Conservation (phyloP, 1,284 basidiomycete genomes). For the Trametes versicolor region DNA sequence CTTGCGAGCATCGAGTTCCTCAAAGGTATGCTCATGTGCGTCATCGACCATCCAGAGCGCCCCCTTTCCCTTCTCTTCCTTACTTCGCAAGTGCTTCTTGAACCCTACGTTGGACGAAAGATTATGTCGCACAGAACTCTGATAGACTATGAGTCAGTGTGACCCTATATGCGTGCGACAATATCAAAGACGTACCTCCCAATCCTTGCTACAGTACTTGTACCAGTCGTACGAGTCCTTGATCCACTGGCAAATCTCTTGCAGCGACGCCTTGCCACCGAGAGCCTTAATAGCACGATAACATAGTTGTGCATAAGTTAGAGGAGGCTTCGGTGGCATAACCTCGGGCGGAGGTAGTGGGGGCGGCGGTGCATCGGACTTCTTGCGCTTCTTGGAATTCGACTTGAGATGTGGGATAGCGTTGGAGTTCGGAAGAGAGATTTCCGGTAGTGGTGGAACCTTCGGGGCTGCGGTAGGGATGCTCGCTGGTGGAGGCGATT, state of each 20-base stretch:
- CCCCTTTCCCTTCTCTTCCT: conserved; percentile 89
- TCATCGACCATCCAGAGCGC: conserved; percentile 91
- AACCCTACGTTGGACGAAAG: conserved; percentile 90
- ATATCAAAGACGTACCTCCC: conserved; percentile 73
- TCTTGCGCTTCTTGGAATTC: conserved; percentile 78
- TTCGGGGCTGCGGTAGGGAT: conserved; percentile 42
- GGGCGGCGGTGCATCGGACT: conserved; percentile 55
- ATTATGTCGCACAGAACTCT: conserved; percentile 95
- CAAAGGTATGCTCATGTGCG: conserved; percentile 70
- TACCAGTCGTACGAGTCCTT: conserved; percentile 91
- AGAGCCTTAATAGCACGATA: conserved; percentile 82
- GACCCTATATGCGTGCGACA: conserved; percentile 23
- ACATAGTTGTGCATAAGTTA: conserved; percentile 84
- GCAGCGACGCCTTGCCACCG: conserved; percentile 87
- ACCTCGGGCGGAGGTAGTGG: conserved; percentile 67
- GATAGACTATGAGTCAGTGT: conserved; percentile 29
- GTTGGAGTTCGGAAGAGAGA: conserved; percentile 68
- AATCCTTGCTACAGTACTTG: conserved; percentile 72
- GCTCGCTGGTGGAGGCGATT: conserved; percentile 67
- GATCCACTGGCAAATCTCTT: conserved; percentile 94
- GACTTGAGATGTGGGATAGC: conserved; percentile 59
- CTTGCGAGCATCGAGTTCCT: conserved; percentile 72
- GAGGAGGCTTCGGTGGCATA: conserved; percentile 81
- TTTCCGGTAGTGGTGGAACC: conserved; percentile 46
- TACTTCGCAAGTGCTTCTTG: conserved; percentile 84